Conservation (phyloP, 2,329 filamentous ascomycete species). For the Calonectria montana region DNA sequence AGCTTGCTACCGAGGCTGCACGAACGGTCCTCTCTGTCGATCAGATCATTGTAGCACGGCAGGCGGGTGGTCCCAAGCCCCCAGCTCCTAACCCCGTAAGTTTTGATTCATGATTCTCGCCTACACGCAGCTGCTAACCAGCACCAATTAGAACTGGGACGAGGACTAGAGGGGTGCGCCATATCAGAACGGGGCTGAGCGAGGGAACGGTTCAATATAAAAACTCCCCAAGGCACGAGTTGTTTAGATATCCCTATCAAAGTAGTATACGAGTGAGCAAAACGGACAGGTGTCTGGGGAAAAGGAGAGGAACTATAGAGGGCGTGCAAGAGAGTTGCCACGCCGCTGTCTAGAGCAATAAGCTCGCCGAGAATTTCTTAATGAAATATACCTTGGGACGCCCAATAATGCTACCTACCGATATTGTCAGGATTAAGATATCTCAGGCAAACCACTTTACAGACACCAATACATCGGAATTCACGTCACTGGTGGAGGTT, state of each 20-base stretch:
- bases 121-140: slow-evolving; percentile 42
- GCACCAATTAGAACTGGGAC: slow-evolving; percentile 66
- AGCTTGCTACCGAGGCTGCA: slow-evolving; percentile 93
- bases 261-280: slow-evolving; percentile 16
- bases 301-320: slow-evolving; percentile 7
- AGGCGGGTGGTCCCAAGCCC: slow-evolving; percentile 97
- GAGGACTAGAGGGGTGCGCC: slow-evolving; percentile 63
- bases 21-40: slow-evolving; percentile 95
- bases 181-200: slow-evolving; percentile 31
- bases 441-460: not conserved
- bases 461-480: too few relatives aligned
- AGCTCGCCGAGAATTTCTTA: not conserved
- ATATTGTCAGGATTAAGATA: not conserved
- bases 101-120: slow-evolving; percentile 21
- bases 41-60: slow-evolving; percentile 98
- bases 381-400: slow-evolving; percentile 9
- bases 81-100: slow-evolving; percentile 86
- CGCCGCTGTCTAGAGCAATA: slow-evolving; percentile 12
- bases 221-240: slow-evolving; percentile 32
- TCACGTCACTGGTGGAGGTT: not conserved
- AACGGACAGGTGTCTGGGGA: slow-evolving; percentile 9
- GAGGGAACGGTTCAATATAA: slow-evolving; percentile 34
- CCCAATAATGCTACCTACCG: slow-evolving; percentile 16
- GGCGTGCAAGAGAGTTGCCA: slow-evolving; percentile 9
- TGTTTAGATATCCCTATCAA: slow-evolving; percentile 35